A percentile compares a stretch with the other conserved stretches of the same genome.
phyloP scores from a whole-genome alignment of 148 eudicot species.

The Cornus florida region DNA sequence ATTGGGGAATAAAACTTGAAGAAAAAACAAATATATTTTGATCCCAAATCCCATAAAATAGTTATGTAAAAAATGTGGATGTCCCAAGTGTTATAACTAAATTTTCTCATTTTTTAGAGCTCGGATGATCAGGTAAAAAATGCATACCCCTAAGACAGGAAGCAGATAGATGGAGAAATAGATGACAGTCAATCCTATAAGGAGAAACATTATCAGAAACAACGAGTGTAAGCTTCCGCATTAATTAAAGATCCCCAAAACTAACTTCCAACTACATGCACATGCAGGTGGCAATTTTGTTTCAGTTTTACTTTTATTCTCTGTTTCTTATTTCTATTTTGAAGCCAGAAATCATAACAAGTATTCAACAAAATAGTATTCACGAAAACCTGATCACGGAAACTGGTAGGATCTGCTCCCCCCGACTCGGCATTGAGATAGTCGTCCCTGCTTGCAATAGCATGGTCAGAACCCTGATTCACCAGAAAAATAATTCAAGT shows the following conservation, averaged over 20 bases:
- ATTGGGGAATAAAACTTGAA: background rate
- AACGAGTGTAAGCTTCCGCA: background rate
- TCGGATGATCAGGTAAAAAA: background rate
- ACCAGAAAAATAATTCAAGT: background rate
- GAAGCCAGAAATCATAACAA: background rate
- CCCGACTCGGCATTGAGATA: background rate
- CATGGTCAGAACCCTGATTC: conserved; percentile 2
- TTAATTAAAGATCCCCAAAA: background rate
- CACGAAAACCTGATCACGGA: conserved; percentile 7
- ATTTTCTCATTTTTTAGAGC: background rate
- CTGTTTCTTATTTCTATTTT: background rate
- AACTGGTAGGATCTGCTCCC: background rate
- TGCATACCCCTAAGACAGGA: background rate
- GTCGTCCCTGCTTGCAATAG: background rate
- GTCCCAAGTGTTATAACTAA: background rate
- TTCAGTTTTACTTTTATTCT: too few species aligned
- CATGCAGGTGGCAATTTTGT: background rate
- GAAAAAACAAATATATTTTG: too few species aligned
- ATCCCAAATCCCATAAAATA: background rate
- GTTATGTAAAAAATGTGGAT: background rate
- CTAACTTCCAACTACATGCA: background rate
- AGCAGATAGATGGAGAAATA: background rate
- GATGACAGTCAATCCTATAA: background rate
- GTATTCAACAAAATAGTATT: background rate
- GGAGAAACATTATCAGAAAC: background rate